These are phyloP conservation scores for Thalassiosira hispida DNA, from an alignment of 352 stramenopile species.

Conservation along the genomic window DNA sequence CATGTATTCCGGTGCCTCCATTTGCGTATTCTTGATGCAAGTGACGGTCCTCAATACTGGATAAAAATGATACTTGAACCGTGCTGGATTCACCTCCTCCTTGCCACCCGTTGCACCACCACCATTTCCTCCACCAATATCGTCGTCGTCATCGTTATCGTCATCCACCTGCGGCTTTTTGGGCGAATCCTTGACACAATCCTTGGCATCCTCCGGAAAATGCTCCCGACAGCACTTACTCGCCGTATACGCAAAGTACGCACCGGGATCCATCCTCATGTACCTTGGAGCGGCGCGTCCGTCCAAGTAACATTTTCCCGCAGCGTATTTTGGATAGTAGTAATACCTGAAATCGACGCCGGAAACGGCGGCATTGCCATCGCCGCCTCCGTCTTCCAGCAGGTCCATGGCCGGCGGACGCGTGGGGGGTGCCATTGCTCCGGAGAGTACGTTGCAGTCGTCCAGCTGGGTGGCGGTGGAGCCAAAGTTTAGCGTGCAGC, in stretches of 20 bases:
- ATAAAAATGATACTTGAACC: slow-evolving; percentile 24
- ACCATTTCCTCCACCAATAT: neutral
- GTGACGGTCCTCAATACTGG: slow-evolving; percentile 2
- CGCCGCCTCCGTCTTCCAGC: too few relatives aligned
- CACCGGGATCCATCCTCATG: slow-evolving; percentile 3
- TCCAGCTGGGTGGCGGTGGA: neutral
- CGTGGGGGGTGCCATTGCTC: neutral
- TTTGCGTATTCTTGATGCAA: slow-evolving; percentile 16
- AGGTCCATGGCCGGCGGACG: slow-evolving; percentile 8
- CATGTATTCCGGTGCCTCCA: slow-evolving; percentile 15
- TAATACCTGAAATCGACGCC: neutral
- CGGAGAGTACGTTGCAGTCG: slow-evolving; percentile 1
- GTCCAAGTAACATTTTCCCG: slow-evolving; percentile 2
- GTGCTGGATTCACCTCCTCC: neutral
- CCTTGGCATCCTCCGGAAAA: slow-evolving; percentile 1
- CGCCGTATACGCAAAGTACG: neutral
- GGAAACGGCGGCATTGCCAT: neutral
- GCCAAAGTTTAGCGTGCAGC: slow-evolving; percentile 3
- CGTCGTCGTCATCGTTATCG: too few relatives aligned
- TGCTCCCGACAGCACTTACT: slow-evolving; percentile 12
- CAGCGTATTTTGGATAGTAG: slow-evolving; percentile 15
- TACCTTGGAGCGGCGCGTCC: neutral
- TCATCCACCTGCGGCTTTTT: neutral
- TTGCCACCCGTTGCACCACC: neutral
- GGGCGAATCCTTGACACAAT: slow-evolving; percentile 4